These are phyloP conservation scores for Capsicum baccatum DNA, from an alignment of 257 asterid species.

Conservation along the genomic window DNA sequence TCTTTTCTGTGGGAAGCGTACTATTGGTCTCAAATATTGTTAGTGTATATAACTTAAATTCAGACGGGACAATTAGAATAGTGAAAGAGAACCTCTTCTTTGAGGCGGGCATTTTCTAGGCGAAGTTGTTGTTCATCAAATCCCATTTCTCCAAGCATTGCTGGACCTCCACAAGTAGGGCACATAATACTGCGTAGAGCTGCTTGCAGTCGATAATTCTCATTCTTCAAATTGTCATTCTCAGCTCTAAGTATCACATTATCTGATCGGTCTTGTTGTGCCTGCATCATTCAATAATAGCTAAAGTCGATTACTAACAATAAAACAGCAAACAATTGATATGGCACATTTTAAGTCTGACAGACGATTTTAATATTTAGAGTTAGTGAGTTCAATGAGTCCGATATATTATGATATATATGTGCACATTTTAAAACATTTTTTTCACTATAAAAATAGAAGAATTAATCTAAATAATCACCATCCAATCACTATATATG, in stretches of 20 bases:
- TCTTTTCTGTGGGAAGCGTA: neutral
- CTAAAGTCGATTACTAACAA: neutral
- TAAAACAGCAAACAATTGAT: no score
- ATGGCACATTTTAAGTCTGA: neutral
- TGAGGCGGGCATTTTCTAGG: conserved; percentile 90
- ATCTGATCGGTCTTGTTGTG: conserved; percentile 90
- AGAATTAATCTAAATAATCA: neutral
- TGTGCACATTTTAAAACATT: no score
- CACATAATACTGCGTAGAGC: conserved; percentile 76
- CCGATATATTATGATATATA: neutral
- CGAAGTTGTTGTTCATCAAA: conserved; percentile 86
- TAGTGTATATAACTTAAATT: neutral
- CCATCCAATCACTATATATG: no score
- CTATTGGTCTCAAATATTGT: neutral
- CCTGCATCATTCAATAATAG: conserved; percentile 43
- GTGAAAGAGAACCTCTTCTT: conserved; percentile 65
- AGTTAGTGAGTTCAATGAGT: neutral
- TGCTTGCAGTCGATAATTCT: conserved; percentile 77
- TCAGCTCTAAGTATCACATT: conserved; percentile 78
- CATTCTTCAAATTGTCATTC: conserved; percentile 79
- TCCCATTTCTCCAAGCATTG: conserved; percentile 86
- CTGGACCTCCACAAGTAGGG: conserved; percentile 95
- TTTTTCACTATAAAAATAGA: neutral
- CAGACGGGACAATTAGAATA: neutral
- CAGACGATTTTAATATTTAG: neutral